phyloP scores from a whole-genome alignment of 768 basidiomycete genomes.

The Mrakia blollopis region DNA sequence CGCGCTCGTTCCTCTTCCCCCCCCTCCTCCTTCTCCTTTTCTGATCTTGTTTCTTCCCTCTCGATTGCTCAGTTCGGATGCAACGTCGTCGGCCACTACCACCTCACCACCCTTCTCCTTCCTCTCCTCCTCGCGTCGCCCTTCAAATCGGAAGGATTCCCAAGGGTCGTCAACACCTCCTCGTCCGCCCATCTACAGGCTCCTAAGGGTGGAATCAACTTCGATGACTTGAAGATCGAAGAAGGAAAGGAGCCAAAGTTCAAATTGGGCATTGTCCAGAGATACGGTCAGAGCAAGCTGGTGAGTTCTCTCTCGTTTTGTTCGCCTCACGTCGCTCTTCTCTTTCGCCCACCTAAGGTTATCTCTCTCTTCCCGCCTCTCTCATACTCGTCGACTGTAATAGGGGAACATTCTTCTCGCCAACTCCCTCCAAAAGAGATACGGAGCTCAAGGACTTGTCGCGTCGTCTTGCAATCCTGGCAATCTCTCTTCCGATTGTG shows the following conservation, averaged over 20 bases:
- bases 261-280: background rate
- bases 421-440: slow-evolving; percentile 25
- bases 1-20: background rate
- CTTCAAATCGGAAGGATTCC: slow-evolving; percentile 11
- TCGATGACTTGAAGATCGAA: slow-evolving; percentile 17
- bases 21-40: background rate
- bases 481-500: slow-evolving; percentile 11
- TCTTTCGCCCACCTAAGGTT: background rate
- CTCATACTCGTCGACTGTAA: background rate
- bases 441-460: slow-evolving; percentile 26
- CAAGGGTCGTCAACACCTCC: slow-evolving; percentile 31
- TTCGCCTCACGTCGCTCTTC: background rate
- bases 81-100: slow-evolving; percentile 33
- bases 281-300: slow-evolving; percentile 34
- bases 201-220: slow-evolving; percentile 25
- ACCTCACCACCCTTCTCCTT: slow-evolving; percentile 32
- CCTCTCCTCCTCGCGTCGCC: slow-evolving; percentile 31
- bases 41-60: background rate
- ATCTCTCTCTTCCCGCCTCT: no score
- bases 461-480: slow-evolving; percentile 32
- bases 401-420: slow-evolving; percentile 34
- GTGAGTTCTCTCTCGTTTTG: slow-evolving; percentile 2
- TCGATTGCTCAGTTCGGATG: slow-evolving; percentile 32
- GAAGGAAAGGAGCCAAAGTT: background rate
- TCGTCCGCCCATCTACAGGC: slow-evolving; percentile 15